Conservation (phyloP, 2,329 filamentous ascomycete species). For the Penicillium sp. region DNA sequence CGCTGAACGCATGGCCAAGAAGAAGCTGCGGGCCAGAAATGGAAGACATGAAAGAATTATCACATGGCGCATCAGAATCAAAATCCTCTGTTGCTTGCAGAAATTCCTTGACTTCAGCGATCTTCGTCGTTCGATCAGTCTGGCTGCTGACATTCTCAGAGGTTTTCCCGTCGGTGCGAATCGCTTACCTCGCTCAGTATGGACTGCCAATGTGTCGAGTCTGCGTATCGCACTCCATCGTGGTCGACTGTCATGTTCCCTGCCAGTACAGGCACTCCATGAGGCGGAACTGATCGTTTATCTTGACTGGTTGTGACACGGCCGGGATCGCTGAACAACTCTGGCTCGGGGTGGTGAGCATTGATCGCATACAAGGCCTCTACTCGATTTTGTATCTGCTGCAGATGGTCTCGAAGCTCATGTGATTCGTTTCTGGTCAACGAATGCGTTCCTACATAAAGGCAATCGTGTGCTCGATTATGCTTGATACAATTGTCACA, state of each 20-base stretch:
- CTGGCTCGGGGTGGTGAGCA: neutral
- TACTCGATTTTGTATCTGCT: constrained; percentile 9
- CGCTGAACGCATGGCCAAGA: constrained; percentile 10
- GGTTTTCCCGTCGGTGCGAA: neutral
- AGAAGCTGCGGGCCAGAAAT: constrained; percentile 14
- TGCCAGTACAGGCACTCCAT: constrained; percentile 1
- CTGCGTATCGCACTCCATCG: constrained; percentile 17
- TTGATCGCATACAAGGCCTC: constrained; percentile 7
- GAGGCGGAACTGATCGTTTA: neutral
- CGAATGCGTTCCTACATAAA: constrained; percentile 7
- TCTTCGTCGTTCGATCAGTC: constrained; percentile 6
- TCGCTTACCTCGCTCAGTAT: constrained; percentile 18
- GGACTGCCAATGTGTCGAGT: constrained; percentile 20
- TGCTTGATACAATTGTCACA: constrained; percentile 21
- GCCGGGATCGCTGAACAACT: neutral
- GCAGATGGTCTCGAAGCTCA: constrained; percentile 13
- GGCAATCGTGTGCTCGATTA: constrained; percentile 10
- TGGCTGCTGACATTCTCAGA: neutral
- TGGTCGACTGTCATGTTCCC: constrained; percentile 16
- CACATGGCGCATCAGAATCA: constrained; percentile 7
- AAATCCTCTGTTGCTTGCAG: constrained; percentile 8
- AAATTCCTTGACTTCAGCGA: constrained; percentile 19
- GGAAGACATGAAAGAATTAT: constrained; percentile 7
- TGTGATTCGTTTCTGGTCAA: constrained; percentile 10
- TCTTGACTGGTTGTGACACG: neutral